A percentile compares a stretch with the other conserved stretches of the same genome.
Evolutionary conservation across 1,139 yeast genomes (phyloP).

Genomic region (Yamadazyma sp.): DNA sequence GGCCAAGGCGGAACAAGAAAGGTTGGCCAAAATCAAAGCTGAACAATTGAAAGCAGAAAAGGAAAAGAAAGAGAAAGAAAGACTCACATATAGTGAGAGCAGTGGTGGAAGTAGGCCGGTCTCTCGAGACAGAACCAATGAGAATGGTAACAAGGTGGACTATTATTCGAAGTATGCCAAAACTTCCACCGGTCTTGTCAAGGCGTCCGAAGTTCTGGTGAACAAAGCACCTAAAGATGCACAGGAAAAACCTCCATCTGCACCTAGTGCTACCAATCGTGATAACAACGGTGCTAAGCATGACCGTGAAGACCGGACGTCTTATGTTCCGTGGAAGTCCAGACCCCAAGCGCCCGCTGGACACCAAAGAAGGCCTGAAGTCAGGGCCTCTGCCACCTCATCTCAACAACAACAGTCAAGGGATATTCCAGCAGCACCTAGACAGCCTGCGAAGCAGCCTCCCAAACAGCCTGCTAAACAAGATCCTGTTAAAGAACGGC

Average conservation of each 20-base stretch:
- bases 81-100: conserved; percentile 25
- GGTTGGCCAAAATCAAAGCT: conserved; percentile 18
- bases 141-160: conserved; percentile 24
- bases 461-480: not conserved
- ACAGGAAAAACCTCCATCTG: not conserved
- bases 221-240: no score
- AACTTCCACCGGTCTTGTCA: no score
- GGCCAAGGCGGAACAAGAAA: conserved; percentile 22
- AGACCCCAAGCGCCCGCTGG: not conserved
- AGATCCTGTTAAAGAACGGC: no score
- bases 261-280: not conserved
- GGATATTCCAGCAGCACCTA: no score
- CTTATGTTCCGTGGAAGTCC: conserved; percentile 4
- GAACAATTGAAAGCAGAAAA: conserved; percentile 13
- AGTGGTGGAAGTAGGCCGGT: conserved; percentile 7
- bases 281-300: no score
- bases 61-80: conserved; percentile 11
- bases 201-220: no score
- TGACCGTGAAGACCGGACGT: not conserved
- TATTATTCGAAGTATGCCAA: conserved; percentile 30
- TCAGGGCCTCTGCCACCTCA: no score
- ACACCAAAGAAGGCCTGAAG: not conserved
- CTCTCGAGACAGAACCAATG: conserved; percentile 19
- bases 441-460: not conserved
- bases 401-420: no score